Evolutionary conservation across 148 eudicot genomes (phyloP), one percentile per base, ranked within the genome.

Genomic region (Bassia scoparia): DNA sequence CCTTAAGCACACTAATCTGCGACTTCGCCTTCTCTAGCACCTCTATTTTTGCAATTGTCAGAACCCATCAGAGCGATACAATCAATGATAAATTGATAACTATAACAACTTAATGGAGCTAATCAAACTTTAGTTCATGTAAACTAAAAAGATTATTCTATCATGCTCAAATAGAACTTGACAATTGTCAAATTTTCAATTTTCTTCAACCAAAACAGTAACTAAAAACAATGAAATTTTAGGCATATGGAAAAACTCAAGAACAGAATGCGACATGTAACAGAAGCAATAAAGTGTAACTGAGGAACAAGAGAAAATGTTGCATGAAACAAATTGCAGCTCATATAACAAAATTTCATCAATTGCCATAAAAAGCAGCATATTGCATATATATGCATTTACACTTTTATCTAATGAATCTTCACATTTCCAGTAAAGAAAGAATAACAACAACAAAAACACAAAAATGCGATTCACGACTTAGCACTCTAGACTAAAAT

Each of bases 11-110:
- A 34, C 59, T 78, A 37, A 89, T 92, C 78, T 90, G 89, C n/a
- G 83, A 72, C 79, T 85, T 86, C 20, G 91, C 90, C 86, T 87
- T 92, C 83, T 89, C 94, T 67, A 95, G 72, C 76, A 92, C 90
- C 88, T 88, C 99, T 95, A 33, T 59, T 65, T 8, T 23, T 20
- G 17, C 46, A 31, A 29, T 10, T 30, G 67, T 62, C 18, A 58
- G 5, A 55, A 68, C 48, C 21, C 29, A 73, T 16, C 4, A 9
- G 26, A 31, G n/a, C 38, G 13, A 30, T 21, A 17, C 29, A 26
- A 43, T 20, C 56, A 71, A 26, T 2, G 4, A 55, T 27, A 9
- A 20, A 71, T 16, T 2, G 4, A 55, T 27, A 9, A 20, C 3
- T 69, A n/a, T 31, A 31, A 33, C 24, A 48, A 68, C 26, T 27